Evolutionary conservation across 768 basidiomycete species (phyloP).

Genomic region (Tricholoma sp.): DNA sequence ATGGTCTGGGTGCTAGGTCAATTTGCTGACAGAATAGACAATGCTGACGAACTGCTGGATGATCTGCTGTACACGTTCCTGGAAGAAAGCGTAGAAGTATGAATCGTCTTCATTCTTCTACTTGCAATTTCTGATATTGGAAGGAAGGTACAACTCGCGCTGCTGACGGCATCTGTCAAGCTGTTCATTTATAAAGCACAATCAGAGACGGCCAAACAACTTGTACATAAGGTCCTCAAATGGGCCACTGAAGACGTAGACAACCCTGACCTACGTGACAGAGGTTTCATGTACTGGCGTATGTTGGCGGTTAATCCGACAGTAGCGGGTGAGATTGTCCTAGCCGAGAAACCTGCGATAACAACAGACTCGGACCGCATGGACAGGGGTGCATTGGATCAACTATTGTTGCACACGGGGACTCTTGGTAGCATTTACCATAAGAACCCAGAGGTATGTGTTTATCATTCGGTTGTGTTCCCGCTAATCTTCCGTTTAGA

Average conservation of each 20-base stretch:
- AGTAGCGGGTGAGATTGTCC: conserved; percentile 84
- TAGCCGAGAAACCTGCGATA: conserved; percentile 91
- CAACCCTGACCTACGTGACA: conserved; percentile 94
- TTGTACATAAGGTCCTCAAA: conserved; percentile 93
- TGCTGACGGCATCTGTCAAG: conserved; percentile 93
- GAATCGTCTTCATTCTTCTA: conserved; percentile 9
- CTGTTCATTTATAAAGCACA: conserved; percentile 87
- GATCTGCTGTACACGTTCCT: conserved; percentile 85
- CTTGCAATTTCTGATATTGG: neutral
- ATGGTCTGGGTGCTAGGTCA: conserved; percentile 99
- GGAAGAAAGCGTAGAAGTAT: conserved; percentile 90
- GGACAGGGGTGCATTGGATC: conserved; percentile 95
- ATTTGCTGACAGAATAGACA: conserved; percentile 92
- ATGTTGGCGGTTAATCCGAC: conserved; percentile 90
- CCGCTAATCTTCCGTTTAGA: conserved; percentile 37
- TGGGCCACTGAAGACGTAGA: conserved; percentile 98
- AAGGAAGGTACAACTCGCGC: conserved; percentile 85
- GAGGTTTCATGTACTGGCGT: conserved; percentile 99
- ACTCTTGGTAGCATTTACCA: conserved; percentile 96
- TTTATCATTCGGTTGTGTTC: neutral
- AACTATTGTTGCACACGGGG: conserved; percentile 89
- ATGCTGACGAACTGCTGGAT: conserved; percentile 92
- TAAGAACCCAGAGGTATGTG: conserved; percentile 86
- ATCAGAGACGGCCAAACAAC: conserved; percentile 78
- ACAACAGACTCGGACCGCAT: conserved; percentile 98